Evolutionary conservation across 345 rosid species (phyloP).

Genomic region (Litchi chinensis): DNA sequence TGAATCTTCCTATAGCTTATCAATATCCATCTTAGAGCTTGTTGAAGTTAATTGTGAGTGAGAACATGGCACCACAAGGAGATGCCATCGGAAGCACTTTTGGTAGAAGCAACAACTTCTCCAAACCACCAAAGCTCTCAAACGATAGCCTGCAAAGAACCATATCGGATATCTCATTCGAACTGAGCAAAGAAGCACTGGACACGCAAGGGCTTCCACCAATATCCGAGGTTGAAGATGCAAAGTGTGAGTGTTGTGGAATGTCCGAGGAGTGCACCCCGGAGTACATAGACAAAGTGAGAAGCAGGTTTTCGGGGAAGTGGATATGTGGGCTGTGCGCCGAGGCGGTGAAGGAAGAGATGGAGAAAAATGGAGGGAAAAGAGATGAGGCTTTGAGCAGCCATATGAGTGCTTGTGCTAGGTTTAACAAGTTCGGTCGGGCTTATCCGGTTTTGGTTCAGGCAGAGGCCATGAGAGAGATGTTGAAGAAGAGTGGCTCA

Average conservation of each 20-base stretch:
- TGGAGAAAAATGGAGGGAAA: slow-evolving; percentile 55
- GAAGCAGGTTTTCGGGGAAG: slow-evolving; percentile 67
- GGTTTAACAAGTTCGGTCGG: slow-evolving; percentile 80
- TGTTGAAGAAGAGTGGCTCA: slow-evolving; percentile 52
- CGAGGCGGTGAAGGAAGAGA: slow-evolving; percentile 91
- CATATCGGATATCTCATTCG: slow-evolving; percentile 62
- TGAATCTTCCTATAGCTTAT: background rate
- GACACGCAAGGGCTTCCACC: slow-evolving; percentile 29
- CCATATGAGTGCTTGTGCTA: slow-evolving; percentile 77
- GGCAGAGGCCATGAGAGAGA: slow-evolving; percentile 88
- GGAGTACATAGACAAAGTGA: slow-evolving; percentile 73
- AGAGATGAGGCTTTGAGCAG: slow-evolving; percentile 64
- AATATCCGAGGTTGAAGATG: slow-evolving; percentile 76
- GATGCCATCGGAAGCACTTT: slow-evolving; percentile 32
- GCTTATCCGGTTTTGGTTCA: slow-evolving; percentile 77
- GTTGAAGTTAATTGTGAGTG: background rate
- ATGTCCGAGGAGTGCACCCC: slow-evolving; percentile 88
- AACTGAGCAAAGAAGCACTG: slow-evolving; percentile 42
- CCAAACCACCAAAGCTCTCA: slow-evolving; percentile 63
- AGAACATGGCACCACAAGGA: slow-evolving; percentile 69
- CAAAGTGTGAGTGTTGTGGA: slow-evolving; percentile 91
- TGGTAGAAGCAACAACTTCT: slow-evolving; percentile 21
- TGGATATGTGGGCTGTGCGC: slow-evolving; percentile 89
- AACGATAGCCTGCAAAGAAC: slow-evolving; percentile 57
- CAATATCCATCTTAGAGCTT: too few relatives aligned